Base-by-base conservation (phyloP, 2,329 filamentous ascomycete genomes). In the Pseudogymnoascus sp. region DNA sequence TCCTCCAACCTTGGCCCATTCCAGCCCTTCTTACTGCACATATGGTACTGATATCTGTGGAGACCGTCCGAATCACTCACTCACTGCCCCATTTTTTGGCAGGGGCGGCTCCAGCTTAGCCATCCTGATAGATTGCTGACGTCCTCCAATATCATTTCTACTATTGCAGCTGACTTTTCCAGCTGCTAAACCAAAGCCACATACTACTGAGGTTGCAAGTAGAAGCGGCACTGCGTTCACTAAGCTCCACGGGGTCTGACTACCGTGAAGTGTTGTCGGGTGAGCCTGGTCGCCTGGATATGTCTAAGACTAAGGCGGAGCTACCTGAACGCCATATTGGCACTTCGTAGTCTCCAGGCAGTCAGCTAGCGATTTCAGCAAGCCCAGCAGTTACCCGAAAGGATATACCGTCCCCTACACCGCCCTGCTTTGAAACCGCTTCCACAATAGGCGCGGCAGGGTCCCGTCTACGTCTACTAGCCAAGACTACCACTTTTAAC, bases 381-480 rank as follows among this genome's bases (percentile, higher is more conserved):
- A 33, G 11, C 26, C 6, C 49, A 55, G 29, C n/a, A 31, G 26
- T 19, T 55, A 8, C 49, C 10, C 2, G 10, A 33, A 33, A 19
- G 49, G 10, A 33, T 6, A 55, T 19, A 55, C 49, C 23, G 14
- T 49, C 43, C 29, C 49, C n/a, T 33, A 55, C 49, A 55, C 29
- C 49, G 29, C 26, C 49, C 29, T 31, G 10, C 26, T 55, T 33
- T 55, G 29, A 55, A 55, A 33, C 49, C 49, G 11, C 49, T 33
- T 26, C 5, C 49, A 55, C 10, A 55, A 55, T 55, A 55, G 49
- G 49, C 49, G 49, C 49, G 49, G 49, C 49, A 55, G 49, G 49
- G 49, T 55, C 49, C 49, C 49, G 29, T 33, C 29, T 12, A 33
- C 33, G 49, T 19, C 41, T 45, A 6, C 14, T n/a, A 14, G 26